Evolutionary conservation across 2,329 filamentous ascomycete genomes (phyloP).

Genomic region (Colletotrichum falcatum): DNA sequence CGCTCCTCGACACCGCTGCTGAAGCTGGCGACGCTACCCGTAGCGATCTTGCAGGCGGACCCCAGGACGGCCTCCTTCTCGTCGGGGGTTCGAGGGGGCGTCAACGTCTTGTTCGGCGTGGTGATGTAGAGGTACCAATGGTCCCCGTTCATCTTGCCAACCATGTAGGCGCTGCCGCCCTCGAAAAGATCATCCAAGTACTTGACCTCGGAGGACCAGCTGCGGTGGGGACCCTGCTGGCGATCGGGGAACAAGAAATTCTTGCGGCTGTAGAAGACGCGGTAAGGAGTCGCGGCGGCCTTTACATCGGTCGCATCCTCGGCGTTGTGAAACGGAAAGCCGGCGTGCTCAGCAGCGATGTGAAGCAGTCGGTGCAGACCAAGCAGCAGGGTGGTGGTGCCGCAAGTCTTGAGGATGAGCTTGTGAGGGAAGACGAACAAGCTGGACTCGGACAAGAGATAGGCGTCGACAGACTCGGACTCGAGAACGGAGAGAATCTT

Average conservation of each 20-base stretch:
- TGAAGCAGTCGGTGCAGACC: slow-evolving; percentile 92
- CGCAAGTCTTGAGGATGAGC: slow-evolving; percentile 97
- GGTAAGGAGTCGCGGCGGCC: slow-evolving; percentile 87
- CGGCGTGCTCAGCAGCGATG: slow-evolving; percentile 87
- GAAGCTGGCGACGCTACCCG: slow-evolving; percentile 55
- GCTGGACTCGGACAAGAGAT: slow-evolving; percentile 97
- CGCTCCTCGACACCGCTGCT: slow-evolving; percentile 55
- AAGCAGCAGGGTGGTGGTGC: slow-evolving; percentile 91
- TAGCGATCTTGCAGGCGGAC: slow-evolving; percentile 65
- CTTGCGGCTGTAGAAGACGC: slow-evolving; percentile 99
- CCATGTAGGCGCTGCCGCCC: slow-evolving; percentile 97
- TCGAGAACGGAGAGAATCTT: slow-evolving; percentile 95
- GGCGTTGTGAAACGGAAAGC: slow-evolving; percentile 86
- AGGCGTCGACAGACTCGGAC: slow-evolving; percentile 94
- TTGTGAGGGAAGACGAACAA: slow-evolving; percentile 99
- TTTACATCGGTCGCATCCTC: slow-evolving; percentile 74
- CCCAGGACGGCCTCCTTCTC: slow-evolving; percentile 45
- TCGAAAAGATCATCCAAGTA: slow-evolving; percentile 93
- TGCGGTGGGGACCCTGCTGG: slow-evolving; percentile 93
- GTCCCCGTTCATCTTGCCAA: slow-evolving; percentile 99
- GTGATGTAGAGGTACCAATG: slow-evolving; percentile 99
- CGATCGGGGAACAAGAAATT: slow-evolving; percentile 97
- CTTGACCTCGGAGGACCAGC: slow-evolving; percentile 96
- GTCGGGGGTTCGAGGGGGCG: slow-evolving; percentile 83
- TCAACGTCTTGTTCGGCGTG: slow-evolving; percentile 82